A percentile compares a stretch with the other conserved stretches of the same genome.
These are phyloP conservation scores for Haplographium delicatum DNA, from an alignment of 495 filamentous ascomycete genomes.

Conservation along the genomic window DNA sequence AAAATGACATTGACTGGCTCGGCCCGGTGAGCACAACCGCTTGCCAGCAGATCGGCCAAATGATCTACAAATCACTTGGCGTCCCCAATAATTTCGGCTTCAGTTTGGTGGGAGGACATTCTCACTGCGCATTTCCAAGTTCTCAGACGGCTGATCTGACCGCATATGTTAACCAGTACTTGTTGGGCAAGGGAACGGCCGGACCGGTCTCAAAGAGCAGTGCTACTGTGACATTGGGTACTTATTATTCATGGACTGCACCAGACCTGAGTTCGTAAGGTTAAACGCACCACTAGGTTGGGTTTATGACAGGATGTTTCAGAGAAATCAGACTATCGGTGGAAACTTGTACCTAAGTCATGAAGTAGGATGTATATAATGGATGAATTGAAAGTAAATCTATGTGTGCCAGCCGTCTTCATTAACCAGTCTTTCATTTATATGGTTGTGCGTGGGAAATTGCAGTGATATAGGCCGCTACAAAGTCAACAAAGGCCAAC, in stretches of 20 bases:
- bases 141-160: slow-evolving; percentile 44
- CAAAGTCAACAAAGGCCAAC: too few species aligned
- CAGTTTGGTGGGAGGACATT: slow-evolving; percentile 45
- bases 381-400: too few species aligned
- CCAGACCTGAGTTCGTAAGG: too few species aligned
- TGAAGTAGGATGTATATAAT: too few species aligned
- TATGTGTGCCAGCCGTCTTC: too few species aligned
- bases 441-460: too few species aligned
- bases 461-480: too few species aligned
- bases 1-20: slow-evolving; percentile 53
- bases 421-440: too few species aligned
- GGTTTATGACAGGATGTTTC: too few species aligned
- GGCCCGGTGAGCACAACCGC: slow-evolving; percentile 42
- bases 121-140: slow-evolving; percentile 49
- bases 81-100: slow-evolving; percentile 44
- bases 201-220: slow-evolving; percentile 1
- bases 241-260: slow-evolving; percentile 3
- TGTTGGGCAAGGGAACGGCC: slow-evolving; percentile 17
- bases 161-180: slow-evolving; percentile 49
- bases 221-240: neutral
- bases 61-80: slow-evolving; percentile 46
- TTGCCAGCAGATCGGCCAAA: slow-evolving; percentile 49
- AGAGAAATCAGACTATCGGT: too few species aligned
- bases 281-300: too few species aligned
- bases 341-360: too few species aligned